Base-by-base conservation (phyloP, 164 flowering plant genomes). In the Cinnamomum chago region DNA sequence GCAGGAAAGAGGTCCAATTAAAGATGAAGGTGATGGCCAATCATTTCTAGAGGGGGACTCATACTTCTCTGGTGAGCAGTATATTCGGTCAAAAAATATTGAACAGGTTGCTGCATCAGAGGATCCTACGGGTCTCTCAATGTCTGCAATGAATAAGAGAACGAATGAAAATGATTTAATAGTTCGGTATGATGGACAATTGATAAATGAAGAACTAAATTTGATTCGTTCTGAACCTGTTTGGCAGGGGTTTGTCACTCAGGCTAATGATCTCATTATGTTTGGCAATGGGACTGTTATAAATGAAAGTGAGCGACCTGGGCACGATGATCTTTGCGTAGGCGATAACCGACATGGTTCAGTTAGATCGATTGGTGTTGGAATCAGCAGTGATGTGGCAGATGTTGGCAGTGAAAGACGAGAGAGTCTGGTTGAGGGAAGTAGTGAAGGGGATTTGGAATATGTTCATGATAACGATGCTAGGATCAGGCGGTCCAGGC, bases 361-460 rank as follows among this genome's bases (percentile, higher is more conserved):
- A 13, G 99, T 96, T 70, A 87, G 99, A 83, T 96, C 99, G 15
- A 96, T 96, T 81, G 99, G 99, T 58, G 99, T 96, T 28, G 98
- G 99, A 25, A 94, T 94, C 75, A 93, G 86, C 73, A 90, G 94
- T 82, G 95, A 93, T 85, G 90, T 84, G 69, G 98, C 94, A 77
- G 98, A 96, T 70, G 74, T 91, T 65, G 98, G 98, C 35, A 87
- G 91, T 86, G 95, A 92, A 83, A 86, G 88, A 23, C 88, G 90
- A 27, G 97, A 90, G 78, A 89, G 93, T 85, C 87, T 92, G 83
- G 85, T 92, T 77, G 92, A 92, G 67, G 93, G 88, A 55, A 89
- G 90, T 73, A 91, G 94, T 81, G 92, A 92, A 86, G 94, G 95
- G 75, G 97, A 93, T 70, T 27, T 90, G 65, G 98, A 92, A 75